A percentile compares a stretch with the other conserved stretches of the same genome.
Evolutionary conservation across 225 moss, liverwort and hornwort genomes (phyloP).

Genomic region (Pseudoscleropodium purum): DNA sequence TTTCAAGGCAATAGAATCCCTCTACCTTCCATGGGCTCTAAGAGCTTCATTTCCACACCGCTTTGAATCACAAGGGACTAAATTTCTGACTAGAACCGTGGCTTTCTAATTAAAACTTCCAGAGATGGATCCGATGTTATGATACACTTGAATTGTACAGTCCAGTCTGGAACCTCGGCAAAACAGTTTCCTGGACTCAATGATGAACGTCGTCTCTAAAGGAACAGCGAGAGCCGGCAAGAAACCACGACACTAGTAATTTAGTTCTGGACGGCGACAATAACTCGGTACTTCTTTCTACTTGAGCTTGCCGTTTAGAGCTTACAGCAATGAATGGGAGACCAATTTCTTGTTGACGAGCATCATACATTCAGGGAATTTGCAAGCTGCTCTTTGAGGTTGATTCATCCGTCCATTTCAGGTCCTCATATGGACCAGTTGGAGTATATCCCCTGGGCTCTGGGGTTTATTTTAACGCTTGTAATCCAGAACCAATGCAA

Average conservation of each 20-base stretch:
- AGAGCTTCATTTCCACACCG: not conserved
- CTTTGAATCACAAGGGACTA: not conserved
- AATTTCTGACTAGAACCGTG: not conserved
- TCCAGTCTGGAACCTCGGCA: not conserved
- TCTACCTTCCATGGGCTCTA: not conserved
- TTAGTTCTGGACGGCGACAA: not conserved
- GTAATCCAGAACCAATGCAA: not conserved
- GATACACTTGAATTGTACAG: conserved; percentile 15
- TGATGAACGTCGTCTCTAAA: not conserved
- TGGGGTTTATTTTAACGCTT: not conserved
- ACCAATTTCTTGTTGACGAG: not conserved
- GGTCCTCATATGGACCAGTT: not conserved
- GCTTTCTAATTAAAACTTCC: not conserved
- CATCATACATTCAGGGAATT: not conserved
- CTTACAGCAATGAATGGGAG: not conserved
- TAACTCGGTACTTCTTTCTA: not conserved
- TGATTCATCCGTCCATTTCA: not conserved
- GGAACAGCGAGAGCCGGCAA: not conserved
- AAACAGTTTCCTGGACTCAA: not conserved
- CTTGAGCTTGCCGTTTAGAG: not conserved
- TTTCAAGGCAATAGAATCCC: not conserved
- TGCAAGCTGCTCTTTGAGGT: not conserved
- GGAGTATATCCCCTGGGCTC: not conserved
- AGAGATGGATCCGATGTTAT: not conserved
- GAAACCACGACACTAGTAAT: not conserved